Evolutionary conservation across 2,329 filamentous ascomycete species (phyloP), one percentile per base, ranked within the genome.

Genomic region (Huntiella bhutanensis): DNA sequence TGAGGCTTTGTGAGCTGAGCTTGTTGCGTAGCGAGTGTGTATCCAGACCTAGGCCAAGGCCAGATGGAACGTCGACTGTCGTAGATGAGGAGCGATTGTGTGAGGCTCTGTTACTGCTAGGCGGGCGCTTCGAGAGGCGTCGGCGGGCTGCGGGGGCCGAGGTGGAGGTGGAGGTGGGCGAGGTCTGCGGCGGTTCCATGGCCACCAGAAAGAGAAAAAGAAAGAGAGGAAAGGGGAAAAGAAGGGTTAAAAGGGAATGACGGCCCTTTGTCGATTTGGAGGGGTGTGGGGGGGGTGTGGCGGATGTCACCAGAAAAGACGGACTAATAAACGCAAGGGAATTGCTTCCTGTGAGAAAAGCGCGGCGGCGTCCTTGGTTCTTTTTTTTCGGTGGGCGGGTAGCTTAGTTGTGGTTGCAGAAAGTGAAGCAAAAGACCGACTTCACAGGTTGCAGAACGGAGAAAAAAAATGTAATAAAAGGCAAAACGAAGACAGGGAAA

Each of bases 51-150:
- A 69, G 61, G 58, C 63, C 65, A 57, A 64, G 65, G 43, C 62
- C 68, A 52, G 67, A 64, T 53, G 63, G 61, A 57, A 70, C 64
- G 52, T 66, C 62, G 53, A 45, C 48, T 34, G 46, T 33, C 12
- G 48, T 49, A 13, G 48, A 49, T 10, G 48, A 49, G 12, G 48
- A 49, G 34, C 48, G 48, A 28, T 43, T 41, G 28, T 49, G 48
- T 33, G 48, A 46, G 28, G 43, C 48, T 49, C 48, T 46, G 44
- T 43, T 49, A 36, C 28, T 41, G 43, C 33, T 37, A 43, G 70
- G 71, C 48, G 71, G 71, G 59, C 74, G 75, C 65, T 80, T 79
- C 57, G 71, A 71, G 53, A 80, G 70, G 58, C 64, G 70, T 58
- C 64, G 68, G 62, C 73, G 72, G 62, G 75, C 73, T 62, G 63